Evolutionary conservation across 2,329 filamentous ascomycete species (phyloP), one percentile per base, ranked within the genome.

Genomic region (Colletotrichum australisinense): DNA sequence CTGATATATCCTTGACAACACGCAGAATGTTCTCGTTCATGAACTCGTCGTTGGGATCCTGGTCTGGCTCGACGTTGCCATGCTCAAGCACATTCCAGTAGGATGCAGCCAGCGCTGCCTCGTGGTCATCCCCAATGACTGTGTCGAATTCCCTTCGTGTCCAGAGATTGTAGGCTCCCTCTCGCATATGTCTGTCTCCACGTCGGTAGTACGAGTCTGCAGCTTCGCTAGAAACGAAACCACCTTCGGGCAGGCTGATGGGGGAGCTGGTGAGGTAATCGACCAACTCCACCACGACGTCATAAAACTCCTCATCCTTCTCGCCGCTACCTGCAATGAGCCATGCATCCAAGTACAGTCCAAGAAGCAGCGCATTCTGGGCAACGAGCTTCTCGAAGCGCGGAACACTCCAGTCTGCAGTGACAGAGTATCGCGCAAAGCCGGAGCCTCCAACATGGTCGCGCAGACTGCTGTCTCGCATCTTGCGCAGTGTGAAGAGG

Each of bases 301-400:
- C 92, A 14, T 95, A 88, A 72, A 98, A 91, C 77, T 97, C 93
- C 5, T 90, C 88, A 12, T 93, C 88, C 63, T 88, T 87, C 0
- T 89, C 76, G 14, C 78, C 83, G 28, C 83, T 81, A 28, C 78
- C 81, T 1, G 35, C 67, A 14, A 92, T 84, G 16, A 94, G 87
- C 87, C 95, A 98, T 0, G 94, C 95, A 78, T 98, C 95, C 7
- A 97, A 87, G 78, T 97, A 98, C 7, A 97, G 88, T 28, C 92
- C 89, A 2, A 99, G 85, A 1, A 98, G 88, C 76, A 98, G 93
- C 0, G 94, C 93, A 78, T 99, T 97, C 79, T 98, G 97, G 67
- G 95, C 95, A 11, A 98, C 89, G 89, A 98, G 95, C 86, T 98
- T 98, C 85, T 99, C 97, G 78, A 98, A 99, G 81, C 98, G 95